Base-by-base conservation (phyloP, 139 green algal genomes). In the Picochlorum costavermella region DNA sequence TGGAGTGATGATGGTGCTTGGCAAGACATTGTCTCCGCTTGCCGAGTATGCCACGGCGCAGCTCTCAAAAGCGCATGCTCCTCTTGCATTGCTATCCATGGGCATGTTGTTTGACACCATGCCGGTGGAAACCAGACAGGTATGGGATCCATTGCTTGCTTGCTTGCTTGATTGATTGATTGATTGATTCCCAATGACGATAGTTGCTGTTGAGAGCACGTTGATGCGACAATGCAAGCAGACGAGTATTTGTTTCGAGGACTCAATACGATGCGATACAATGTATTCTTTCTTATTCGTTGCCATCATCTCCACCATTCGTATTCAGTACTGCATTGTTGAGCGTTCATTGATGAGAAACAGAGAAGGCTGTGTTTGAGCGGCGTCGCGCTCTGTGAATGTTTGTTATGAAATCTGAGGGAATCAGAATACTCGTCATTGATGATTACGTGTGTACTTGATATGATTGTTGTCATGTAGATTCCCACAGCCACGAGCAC, bases 381-480 rank as follows among this genome's bases (percentile, higher is more conserved):
- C 17, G 12, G 17, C 12, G n/a, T 28, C 20, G 46, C 46, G 68
- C 68, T 75, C 68, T 37, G n/a, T 75, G 68, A 69, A 20, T 44
- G 26, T 57, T 51, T 60, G 48, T 28, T 75, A 75, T 75, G 68
- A 75, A 75, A 75, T 75, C 50, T 75, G 68, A 75, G 68, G 68
- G 61, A 61, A 56, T 17, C 2, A 28, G 20, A 23, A 23, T 23
- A 23, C 20, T 23, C 20, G 20, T 23, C 20, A 23, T 23, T 23
- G 20, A 23, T 23, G 20, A 23, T 23, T 23, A 23, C 20, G 20
- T 23, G 20, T 23, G 20, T 23, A 23, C 20, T 23, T 23, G 20
- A 23, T 23, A 23, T 23, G 20, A 23, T 23, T 49, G 43, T 17
- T 49, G 43, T 12, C 10, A 49, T 53, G 46, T 11, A 53, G 46